Percentiles rank a stretch among this genome's conserved stretches.
These are phyloP conservation scores for Pythium apleroticum DNA, from an alignment of 352 stramenopile species.

Conservation along the genomic window DNA sequence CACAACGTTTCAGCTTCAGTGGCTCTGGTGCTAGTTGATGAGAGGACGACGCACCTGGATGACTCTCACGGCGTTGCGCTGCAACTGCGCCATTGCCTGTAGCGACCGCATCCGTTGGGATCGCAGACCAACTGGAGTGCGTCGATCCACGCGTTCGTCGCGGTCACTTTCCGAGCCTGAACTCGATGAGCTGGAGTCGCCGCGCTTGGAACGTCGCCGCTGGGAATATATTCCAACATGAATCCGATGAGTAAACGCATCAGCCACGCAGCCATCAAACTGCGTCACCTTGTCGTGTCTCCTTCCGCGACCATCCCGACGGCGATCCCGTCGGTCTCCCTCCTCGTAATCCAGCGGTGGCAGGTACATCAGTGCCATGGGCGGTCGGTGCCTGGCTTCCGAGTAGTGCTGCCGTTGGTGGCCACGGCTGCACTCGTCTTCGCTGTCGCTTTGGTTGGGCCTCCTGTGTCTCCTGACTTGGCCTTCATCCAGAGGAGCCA, in stretches of 20 bases:
- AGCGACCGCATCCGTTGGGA: conserved; percentile 50
- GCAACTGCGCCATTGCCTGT: conserved; percentile 44
- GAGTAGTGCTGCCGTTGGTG: not conserved
- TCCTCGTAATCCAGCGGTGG: conserved; percentile 5
- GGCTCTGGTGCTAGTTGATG: too few relatives aligned
- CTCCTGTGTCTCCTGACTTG: not conserved
- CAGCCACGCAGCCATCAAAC: not conserved
- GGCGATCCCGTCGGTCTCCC: not conserved
- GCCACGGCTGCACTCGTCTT: conserved; percentile 7
- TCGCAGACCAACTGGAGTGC: conserved; percentile 4
- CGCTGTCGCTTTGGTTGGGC: conserved; percentile 19
- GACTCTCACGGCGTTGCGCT: conserved; percentile 36
- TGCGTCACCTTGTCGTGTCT: not conserved
- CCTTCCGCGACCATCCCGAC: not conserved
- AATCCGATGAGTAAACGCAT: not conserved
- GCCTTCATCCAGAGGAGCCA: conserved; percentile 7
- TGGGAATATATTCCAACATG: too few relatives aligned
- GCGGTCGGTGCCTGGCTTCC: conserved; percentile 1
- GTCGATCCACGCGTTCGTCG: not conserved
- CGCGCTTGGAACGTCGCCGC: not conserved
- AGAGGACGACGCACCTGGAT: conserved; percentile 56
- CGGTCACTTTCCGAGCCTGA: not conserved
- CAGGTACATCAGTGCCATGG: conserved; percentile 19
- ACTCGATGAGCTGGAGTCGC: not conserved
- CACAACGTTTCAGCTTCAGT: too few relatives aligned